phyloP scores from a whole-genome alignment of 768 basidiomycete genomes.

The Trametes coccinea region DNA sequence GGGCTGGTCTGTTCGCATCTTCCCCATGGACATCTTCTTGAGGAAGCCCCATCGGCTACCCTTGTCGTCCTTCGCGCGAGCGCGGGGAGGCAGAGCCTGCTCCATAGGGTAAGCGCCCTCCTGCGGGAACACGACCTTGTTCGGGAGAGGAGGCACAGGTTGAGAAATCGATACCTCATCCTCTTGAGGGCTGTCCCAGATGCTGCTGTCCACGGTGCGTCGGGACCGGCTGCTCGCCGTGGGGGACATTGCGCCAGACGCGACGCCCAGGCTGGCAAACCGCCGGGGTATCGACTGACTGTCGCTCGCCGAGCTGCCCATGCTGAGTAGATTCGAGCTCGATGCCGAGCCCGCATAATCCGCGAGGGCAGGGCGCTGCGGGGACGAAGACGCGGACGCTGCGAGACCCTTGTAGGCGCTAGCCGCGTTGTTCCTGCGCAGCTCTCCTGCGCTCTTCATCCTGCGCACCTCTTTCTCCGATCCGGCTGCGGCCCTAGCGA shows the following conservation, averaged over 20 bases:
- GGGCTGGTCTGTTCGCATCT: slow-evolving; percentile 71
- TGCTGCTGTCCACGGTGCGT: slow-evolving; percentile 38
- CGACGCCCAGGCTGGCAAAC: slow-evolving; percentile 68
- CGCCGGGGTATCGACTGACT: slow-evolving; percentile 42
- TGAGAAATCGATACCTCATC: slow-evolving; percentile 22
- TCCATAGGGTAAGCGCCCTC: slow-evolving; percentile 19
- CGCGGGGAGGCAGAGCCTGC: slow-evolving; percentile 16
- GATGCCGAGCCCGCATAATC: slow-evolving; percentile 65
- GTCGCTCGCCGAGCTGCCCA: slow-evolving; percentile 36
- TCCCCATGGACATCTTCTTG: slow-evolving; percentile 98
- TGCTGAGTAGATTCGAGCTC: slow-evolving; percentile 62
- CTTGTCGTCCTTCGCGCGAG: slow-evolving; percentile 40
- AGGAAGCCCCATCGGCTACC: slow-evolving; percentile 90
- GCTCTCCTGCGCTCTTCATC: slow-evolving; percentile 87
- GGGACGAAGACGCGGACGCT: slow-evolving; percentile 35
- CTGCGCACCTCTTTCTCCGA: slow-evolving; percentile 65
- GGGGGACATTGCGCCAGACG: slow-evolving; percentile 40
- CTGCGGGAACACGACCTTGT: slow-evolving; percentile 16
- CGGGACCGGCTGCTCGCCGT: slow-evolving; percentile 40
- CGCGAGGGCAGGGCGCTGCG: slow-evolving; percentile 44
- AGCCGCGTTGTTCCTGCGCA: slow-evolving; percentile 50
- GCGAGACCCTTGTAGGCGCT: slow-evolving; percentile 27
- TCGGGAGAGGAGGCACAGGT: slow-evolving; percentile 17
- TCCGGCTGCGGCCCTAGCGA: slow-evolving; percentile 5
- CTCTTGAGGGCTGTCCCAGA: slow-evolving; percentile 52